phyloP scores from a whole-genome alignment of 2,329 filamentous ascomycete genomes.

The Cytospora leucostoma region DNA sequence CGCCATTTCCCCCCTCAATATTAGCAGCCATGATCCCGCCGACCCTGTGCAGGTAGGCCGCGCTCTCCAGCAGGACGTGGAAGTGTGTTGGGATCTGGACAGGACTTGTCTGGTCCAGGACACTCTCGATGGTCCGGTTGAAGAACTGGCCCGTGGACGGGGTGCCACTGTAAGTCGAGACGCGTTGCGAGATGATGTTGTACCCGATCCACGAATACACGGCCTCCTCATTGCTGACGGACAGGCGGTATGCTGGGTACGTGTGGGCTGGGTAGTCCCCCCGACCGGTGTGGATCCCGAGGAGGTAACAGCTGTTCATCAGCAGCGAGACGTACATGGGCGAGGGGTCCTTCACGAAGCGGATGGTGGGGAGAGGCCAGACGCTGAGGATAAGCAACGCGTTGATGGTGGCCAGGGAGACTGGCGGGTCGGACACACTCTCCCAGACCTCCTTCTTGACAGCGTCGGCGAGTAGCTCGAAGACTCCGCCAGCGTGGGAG shows the following conservation, averaged over 20 bases:
- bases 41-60: conserved; percentile 53
- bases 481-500: conserved; percentile 44
- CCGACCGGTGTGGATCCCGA: conserved; percentile 55
- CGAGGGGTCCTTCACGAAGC: conserved; percentile 54
- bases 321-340: conserved; percentile 49
- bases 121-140: conserved; percentile 51
- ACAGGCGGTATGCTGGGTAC: conserved; percentile 45
- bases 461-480: conserved; percentile 49
- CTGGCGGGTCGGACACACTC: conserved; percentile 44
- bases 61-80: conserved; percentile 49
- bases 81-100: conserved; percentile 48
- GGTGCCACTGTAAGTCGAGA: conserved; percentile 46
- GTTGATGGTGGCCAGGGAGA: conserved; percentile 52
- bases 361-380: conserved; percentile 54
- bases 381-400: conserved; percentile 53
- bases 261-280: conserved; percentile 54
- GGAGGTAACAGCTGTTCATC: conserved; percentile 49
- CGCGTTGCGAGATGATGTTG: conserved; percentile 52
- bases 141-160: conserved; percentile 49
- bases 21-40: conserved; percentile 50
- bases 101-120: conserved; percentile 44
- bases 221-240: conserved; percentile 53
- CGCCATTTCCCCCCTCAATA: conserved; percentile 48
- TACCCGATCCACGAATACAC: conserved; percentile 55
- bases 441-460: conserved; percentile 49